These are phyloP conservation scores for Pythium guiyangense DNA, from an alignment of 352 stramenopile species.

Conservation along the genomic window DNA sequence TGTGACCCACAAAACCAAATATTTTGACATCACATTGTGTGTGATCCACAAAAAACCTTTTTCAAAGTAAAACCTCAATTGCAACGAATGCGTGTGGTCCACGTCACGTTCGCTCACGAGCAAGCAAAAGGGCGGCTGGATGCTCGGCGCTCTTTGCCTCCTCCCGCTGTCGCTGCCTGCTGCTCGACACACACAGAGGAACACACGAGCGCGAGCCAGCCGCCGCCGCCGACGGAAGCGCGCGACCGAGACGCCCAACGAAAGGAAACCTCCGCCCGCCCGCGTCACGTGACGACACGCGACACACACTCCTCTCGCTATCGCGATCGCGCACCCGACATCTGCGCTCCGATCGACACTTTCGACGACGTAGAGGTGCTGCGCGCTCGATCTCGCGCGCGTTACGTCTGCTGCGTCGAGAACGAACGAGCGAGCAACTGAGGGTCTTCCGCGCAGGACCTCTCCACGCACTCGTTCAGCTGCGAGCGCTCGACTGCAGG, in stretches of 20 bases:
- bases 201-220: neutral
- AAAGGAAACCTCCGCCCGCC: constrained; percentile 2
- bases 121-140: too few species aligned
- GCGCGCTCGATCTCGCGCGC: neutral
- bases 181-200: neutral
- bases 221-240: neutral
- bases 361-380: neutral
- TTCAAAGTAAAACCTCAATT: too few species aligned
- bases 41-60: too few species aligned
- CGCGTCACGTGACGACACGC: neutral
- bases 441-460: neutral
- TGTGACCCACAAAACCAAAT: too few species aligned
- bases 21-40: too few species aligned
- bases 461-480: neutral
- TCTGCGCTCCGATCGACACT: neutral
- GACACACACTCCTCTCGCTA: neutral
- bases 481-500: neutral
- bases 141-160: too few species aligned
- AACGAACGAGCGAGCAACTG: neutral
- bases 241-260: neutral
- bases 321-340: neutral
- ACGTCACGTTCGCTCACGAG: too few species aligned
- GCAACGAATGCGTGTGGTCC: too few species aligned
- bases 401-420: neutral
- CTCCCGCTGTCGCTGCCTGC: too few species aligned